Evolutionary conservation across 2,329 filamentous ascomycete genomes (phyloP).

Genomic region (Blastomyces gilchristii): DNA sequence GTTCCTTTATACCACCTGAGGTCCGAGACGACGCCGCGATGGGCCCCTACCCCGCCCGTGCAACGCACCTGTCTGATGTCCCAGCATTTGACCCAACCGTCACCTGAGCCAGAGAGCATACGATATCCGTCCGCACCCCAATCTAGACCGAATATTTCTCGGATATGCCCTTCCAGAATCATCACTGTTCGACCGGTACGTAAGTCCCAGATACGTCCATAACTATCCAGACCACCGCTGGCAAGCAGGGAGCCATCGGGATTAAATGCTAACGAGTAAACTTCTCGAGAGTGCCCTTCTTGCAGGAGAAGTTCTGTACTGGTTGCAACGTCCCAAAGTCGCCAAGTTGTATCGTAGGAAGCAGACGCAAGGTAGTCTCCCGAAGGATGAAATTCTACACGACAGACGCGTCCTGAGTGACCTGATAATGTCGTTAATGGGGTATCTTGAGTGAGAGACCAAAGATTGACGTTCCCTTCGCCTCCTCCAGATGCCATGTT

Average conservation of each 20-base stretch:
- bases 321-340: conserved; percentile 86
- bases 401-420: conserved; percentile 77
- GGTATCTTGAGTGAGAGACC: conserved; percentile 79
- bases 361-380: conserved; percentile 84
- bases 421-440: conserved; percentile 73
- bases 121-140: conserved; percentile 88
- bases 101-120: conserved; percentile 83
- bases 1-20: conserved; percentile 85
- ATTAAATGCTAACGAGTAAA: conserved; percentile 85
- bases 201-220: conserved; percentile 91
- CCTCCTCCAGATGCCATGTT: conserved; percentile 87
- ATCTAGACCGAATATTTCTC: conserved; percentile 84
- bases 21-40: conserved; percentile 84
- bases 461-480: conserved; percentile 77
- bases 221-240: conserved; percentile 86
- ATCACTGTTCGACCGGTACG: conserved; percentile 88
- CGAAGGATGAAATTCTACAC: conserved; percentile 89
- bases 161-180: conserved; percentile 87
- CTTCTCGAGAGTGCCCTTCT: conserved; percentile 88
- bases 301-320: conserved; percentile 76
- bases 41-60: conserved; percentile 77
- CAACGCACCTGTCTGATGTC: conserved; percentile 82
- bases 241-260: conserved; percentile 81
- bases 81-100: conserved; percentile 98
- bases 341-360: conserved; percentile 93